phyloP scores from a whole-genome alignment of 176 grass and related monocot species.

The Urochloa ruziziensis region DNA sequence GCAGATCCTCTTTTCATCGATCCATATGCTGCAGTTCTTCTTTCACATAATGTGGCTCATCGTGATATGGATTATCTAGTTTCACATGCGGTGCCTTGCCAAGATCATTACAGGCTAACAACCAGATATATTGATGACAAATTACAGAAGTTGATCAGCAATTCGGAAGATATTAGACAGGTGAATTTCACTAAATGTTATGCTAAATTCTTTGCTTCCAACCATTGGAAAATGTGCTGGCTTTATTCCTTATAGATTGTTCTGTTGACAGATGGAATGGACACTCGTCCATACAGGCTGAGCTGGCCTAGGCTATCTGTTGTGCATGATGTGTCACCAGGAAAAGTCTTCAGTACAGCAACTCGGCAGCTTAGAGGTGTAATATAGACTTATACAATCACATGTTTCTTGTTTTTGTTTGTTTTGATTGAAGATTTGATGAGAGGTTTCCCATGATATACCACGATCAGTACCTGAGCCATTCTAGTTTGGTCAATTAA shows the following conservation, averaged over 20 bases:
- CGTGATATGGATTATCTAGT: slow-evolving; percentile 23
- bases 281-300: slow-evolving; percentile 92
- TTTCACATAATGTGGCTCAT: slow-evolving; percentile 42
- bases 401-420: neutral
- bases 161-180: slow-evolving; percentile 70
- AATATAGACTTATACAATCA: neutral
- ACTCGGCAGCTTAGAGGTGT: slow-evolving; percentile 66
- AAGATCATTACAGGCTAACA: slow-evolving; percentile 53
- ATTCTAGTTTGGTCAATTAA: neutral
- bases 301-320: slow-evolving; percentile 74
- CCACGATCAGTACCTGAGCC: too few species aligned
- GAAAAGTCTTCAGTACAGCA: slow-evolving; percentile 49
- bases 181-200: slow-evolving; percentile 50
- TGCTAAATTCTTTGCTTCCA: slow-evolving; percentile 10
- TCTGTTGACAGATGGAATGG: slow-evolving; percentile 97
- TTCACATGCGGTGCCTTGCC: slow-evolving; percentile 23
- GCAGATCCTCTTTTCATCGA: slow-evolving; percentile 91
- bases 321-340: slow-evolving; percentile 80
- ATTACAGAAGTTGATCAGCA: slow-evolving; percentile 50
- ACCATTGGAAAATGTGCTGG: slow-evolving; percentile 15
- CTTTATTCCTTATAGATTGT: slow-evolving; percentile 95
- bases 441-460: neutral
- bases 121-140: slow-evolving; percentile 91
- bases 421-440: slow-evolving; percentile 9
- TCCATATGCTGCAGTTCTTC: slow-evolving; percentile 70